Evolutionary conservation across 441 rosid genomes (phyloP).

Genomic region (Pelargonium exstipulatum): DNA sequence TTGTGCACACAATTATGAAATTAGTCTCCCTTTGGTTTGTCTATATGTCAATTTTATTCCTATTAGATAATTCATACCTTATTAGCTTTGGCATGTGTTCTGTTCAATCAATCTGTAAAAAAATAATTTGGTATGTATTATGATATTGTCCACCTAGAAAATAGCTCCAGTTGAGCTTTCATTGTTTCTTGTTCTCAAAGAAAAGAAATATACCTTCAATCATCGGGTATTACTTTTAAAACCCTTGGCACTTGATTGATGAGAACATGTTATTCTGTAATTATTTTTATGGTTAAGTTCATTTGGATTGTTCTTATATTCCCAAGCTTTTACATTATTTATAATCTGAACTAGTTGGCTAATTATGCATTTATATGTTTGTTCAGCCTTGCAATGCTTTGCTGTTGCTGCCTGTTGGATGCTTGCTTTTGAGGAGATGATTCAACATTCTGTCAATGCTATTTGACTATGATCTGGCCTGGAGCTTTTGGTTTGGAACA

Average conservation of each 20-base stretch:
- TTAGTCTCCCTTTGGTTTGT: background rate
- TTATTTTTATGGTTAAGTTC: background rate
- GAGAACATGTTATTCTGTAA: background rate
- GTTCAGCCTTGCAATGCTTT: background rate
- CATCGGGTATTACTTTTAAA: background rate
- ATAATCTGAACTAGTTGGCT: background rate
- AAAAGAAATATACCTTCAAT: background rate
- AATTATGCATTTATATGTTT: background rate
- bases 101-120: background rate
- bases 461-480: background rate
- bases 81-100: background rate
- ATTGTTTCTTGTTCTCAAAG: background rate
- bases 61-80: background rate
- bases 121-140: background rate
- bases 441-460: background rate
- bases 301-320: background rate
- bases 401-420: constrained; percentile 6
- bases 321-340: background rate
- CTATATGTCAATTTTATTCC: background rate
- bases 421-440: background rate
- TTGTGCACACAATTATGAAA: background rate
- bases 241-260: too few species aligned
- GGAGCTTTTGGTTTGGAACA: background rate
- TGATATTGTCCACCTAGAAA: background rate
- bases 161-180: background rate